phyloP scores from a whole-genome alignment of 495 filamentous ascomycete genomes.

The Hypoxylon crocopeplum region DNA sequence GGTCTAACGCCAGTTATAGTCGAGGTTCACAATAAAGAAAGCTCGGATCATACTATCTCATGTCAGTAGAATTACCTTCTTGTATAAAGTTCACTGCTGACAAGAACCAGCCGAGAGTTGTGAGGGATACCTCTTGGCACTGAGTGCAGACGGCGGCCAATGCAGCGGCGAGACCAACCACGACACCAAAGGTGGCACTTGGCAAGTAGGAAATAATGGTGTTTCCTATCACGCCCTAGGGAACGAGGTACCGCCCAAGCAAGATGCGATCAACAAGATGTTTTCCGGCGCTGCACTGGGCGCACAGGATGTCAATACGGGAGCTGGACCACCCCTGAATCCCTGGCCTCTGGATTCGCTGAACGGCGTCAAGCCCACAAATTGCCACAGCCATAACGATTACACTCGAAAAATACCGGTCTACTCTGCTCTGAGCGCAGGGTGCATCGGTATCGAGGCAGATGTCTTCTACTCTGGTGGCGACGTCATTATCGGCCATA shows the following conservation, averaged over 20 bases:
- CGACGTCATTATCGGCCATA: slow-evolving; percentile 41
- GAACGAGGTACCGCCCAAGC: slow-evolving; percentile 35
- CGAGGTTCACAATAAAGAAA: slow-evolving; percentile 42
- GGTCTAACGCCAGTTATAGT: slow-evolving; percentile 22
- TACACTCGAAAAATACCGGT: slow-evolving; percentile 39
- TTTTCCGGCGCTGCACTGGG: slow-evolving; percentile 31
- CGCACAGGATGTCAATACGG: slow-evolving; percentile 37
- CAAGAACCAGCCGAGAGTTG: slow-evolving; percentile 30
- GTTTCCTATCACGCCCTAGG: slow-evolving; percentile 41
- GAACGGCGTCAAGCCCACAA: slow-evolving; percentile 35
- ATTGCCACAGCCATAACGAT: slow-evolving; percentile 45
- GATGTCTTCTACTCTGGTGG: slow-evolving; percentile 38
- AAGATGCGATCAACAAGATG: slow-evolving; percentile 41
- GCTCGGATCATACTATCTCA: slow-evolving; percentile 36
- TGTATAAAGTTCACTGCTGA: slow-evolving; percentile 8
- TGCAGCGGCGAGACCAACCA: slow-evolving; percentile 37
- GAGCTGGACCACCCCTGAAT: slow-evolving; percentile 33
- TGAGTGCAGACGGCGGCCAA: slow-evolving; percentile 30
- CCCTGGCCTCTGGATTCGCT: slow-evolving; percentile 44
- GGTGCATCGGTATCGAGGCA: slow-evolving; percentile 45
- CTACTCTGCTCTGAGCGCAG: slow-evolving; percentile 37
- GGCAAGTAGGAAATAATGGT: slow-evolving; percentile 37
- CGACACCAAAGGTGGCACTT: slow-evolving; percentile 44
- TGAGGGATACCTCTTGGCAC: slow-evolving; percentile 33
- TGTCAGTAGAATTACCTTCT: slow-evolving; percentile 19